Evolutionary conservation across 1,139 yeast species (phyloP), one percentile per base, ranked within the genome.

Genomic region (Sugiyamaella neomexicana): DNA sequence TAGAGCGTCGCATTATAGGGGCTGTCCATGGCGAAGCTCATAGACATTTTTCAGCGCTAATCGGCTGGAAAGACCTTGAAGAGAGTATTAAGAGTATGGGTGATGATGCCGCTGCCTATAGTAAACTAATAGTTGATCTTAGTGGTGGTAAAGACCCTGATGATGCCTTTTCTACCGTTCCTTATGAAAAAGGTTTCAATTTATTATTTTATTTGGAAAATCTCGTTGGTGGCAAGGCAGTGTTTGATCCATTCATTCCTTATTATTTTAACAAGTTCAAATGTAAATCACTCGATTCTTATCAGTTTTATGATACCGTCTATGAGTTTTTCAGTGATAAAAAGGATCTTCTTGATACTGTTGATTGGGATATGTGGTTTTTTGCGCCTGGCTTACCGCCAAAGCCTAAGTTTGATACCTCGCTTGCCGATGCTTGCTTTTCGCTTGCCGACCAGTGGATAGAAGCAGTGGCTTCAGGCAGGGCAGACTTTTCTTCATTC

Each of bases 131-230:
- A 23, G 91, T 86, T 65, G 77, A 86, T 68, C 77, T 89, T 63
- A 41, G 52, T 29, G 80, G 79, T 52, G 68, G 74, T 31, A 70
- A 76, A 51, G 96, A 89, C 68, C 97, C 97, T 13, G 97, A 90
- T 71, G 96, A 89, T 64, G 85, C 95, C 0, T 90, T 89, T 70
- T 84, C 91, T 37, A 78, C 86, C 5, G 96, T 89, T 42, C 97
- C 97, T 1, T 90, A 90, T 71, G 97, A 89, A 69, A 89, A 89
- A 72, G 97, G 97, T 2, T 86, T 85, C 66, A 88, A 86, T 65
- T 78, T 90, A 65, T 75, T 90, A 59, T 88, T 82, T 72, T 80
- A 81, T 62, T 75, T 90, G 53, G 97, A 90, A 71, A 78, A 75
- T 53, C 72, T 78, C 15, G 68, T 86, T 15, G 89, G 93, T 46